Percentiles rank a stretch among this genome's conserved stretches.
Conservation (phyloP, 805 yeast species). For the Lipomyces kockii region DNA sequence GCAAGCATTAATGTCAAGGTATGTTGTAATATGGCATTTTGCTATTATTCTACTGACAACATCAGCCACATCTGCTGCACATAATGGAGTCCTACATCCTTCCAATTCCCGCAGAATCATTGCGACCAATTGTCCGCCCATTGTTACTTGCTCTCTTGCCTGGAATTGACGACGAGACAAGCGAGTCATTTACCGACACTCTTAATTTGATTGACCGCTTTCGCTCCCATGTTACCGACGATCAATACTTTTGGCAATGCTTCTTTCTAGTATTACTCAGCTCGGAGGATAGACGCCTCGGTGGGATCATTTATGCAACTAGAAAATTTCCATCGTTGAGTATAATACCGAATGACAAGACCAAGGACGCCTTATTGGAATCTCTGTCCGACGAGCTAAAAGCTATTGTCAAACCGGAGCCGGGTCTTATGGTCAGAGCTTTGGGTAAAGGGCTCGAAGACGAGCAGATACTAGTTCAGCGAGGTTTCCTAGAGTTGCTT, state of each 20-base stretch:
- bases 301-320: conserved; percentile 79
- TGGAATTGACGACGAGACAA: conserved; percentile 89
- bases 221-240: conserved; percentile 61
- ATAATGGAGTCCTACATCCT: conserved; percentile 63
- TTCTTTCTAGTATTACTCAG: conserved; percentile 75
- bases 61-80: conserved; percentile 65
- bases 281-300: conserved; percentile 78
- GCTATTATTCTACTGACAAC: background rate
- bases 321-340: conserved; percentile 67
- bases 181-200: conserved; percentile 74
- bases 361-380: conserved; percentile 35
- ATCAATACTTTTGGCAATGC: conserved; percentile 84
- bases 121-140: conserved; percentile 68
- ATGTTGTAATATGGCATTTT: background rate
- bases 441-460: conserved; percentile 71
- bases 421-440: conserved; percentile 78
- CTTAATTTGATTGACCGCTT: conserved; percentile 64
- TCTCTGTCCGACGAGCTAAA: conserved; percentile 56
- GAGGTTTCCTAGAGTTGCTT: conserved; percentile 87
- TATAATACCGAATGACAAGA: conserved; percentile 41
- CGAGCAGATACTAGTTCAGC: conserved; percentile 70
- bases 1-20: conserved; percentile 83
- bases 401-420: conserved; percentile 71
- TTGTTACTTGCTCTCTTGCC: conserved; percentile 75
- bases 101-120: conserved; percentile 52